Percentiles rank a stretch among this genome's conserved stretches.
Evolutionary conservation across 2,329 filamentous ascomycete species (phyloP).

Genomic region (Neopestalotiopsis sp.): DNA sequence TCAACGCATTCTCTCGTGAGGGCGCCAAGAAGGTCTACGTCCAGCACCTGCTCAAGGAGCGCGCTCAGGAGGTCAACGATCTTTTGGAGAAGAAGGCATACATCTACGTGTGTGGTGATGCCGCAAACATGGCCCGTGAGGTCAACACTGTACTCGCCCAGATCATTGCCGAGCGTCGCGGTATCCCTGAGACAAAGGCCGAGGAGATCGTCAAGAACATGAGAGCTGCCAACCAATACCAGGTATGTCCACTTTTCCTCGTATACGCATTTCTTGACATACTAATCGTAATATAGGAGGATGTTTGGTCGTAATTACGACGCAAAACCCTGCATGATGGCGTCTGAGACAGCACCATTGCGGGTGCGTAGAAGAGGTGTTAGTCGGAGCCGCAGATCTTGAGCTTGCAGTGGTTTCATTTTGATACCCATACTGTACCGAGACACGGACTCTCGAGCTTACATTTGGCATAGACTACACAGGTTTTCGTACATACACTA

Average conservation of each 20-base stretch:
- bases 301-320: slow-evolving; percentile 68
- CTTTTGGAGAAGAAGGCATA: slow-evolving; percentile 87
- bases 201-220: slow-evolving; percentile 98
- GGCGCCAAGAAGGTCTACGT: slow-evolving; percentile 91
- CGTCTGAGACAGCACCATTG: too few relatives aligned
- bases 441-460: background rate
- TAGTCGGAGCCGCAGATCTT: slow-evolving; percentile 10
- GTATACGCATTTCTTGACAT: background rate
- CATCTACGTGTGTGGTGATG: slow-evolving; percentile 98
- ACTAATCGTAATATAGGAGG: slow-evolving; percentile 60
- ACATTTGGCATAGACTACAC: slow-evolving; percentile 15
- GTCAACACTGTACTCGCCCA: slow-evolving; percentile 87
- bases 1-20: slow-evolving; percentile 96
- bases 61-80: slow-evolving; percentile 83
- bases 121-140: slow-evolving; percentile 94
- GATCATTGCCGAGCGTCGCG: slow-evolving; percentile 85
- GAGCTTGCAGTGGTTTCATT: slow-evolving; percentile 4
- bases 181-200: slow-evolving; percentile 82
- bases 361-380: slow-evolving; percentile 16
- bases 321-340: background rate
- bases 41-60: slow-evolving; percentile 88
- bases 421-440: background rate
- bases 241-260: slow-evolving; percentile 61
- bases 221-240: slow-evolving; percentile 94
- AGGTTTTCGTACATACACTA: slow-evolving; percentile 18